Base-by-base conservation (phyloP, 2,329 filamentous ascomycete species). In the Graphilbum sp. region DNA sequence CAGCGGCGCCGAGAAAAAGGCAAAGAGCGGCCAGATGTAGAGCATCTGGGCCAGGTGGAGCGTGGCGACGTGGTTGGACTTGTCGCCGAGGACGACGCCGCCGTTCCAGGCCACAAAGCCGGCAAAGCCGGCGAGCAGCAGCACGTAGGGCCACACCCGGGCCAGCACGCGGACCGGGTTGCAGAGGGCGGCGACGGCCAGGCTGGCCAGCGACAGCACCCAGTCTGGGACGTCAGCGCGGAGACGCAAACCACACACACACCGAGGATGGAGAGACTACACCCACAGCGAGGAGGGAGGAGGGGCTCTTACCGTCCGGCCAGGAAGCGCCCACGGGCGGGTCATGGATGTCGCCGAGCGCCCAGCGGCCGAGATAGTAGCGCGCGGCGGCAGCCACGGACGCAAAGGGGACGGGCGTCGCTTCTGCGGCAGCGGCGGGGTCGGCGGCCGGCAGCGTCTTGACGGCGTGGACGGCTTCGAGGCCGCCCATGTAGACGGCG, bases 71-170 rank as follows among this genome's bases (percentile, higher is more conserved):
- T 98, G 90, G 52, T 94, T 95, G 20, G 83, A 79, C 59, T 95
- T 96, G 58, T 98, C 90, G 29, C 87, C 87, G 3, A 98, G 71
- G 1, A 96, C 90, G 16, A 98, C 88, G 11, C 87, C 79, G 7
- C 82, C 80, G 49, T 98, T 98, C 80, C 80, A 90, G 9, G 68
- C 48, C 0, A 96, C 77, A 52, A 96, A 96, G 1, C 55, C 63
- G 3, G 57, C 70, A 52, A 98, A 98, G 0, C 72, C 58, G 0
- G 52, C 52, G 8, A 95, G 57, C 1, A 92, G 63, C 1, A 67
- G 48, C 10, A 88, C 46, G 36, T 77, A 67, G 0, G 74, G 70
- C 66, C 68, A 75, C 4, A 73, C 49, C 29, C 64, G 63, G 15
- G 50, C 52, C 2, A 72, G 15, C 0, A 76, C 47, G 0, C 54